Evolutionary conservation across 2,329 filamentous ascomycete species (phyloP).

Genomic region (Penicillium rolfsii): DNA sequence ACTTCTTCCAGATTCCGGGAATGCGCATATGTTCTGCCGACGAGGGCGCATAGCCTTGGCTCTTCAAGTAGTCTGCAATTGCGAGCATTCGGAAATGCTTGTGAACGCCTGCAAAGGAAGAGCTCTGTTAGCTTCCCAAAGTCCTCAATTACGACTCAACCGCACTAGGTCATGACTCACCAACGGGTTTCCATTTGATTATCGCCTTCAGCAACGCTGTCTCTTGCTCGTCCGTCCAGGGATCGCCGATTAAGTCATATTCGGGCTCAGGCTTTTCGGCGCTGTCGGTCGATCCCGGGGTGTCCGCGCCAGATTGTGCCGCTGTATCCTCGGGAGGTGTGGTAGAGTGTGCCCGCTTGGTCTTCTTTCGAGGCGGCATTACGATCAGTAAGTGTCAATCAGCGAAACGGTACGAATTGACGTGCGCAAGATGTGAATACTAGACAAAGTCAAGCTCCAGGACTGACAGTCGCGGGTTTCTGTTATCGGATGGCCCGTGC

Average conservation of each 20-base stretch:
- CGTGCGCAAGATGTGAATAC: neutral
- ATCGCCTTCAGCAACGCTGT: conserved; percentile 90
- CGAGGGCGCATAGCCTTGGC: conserved; percentile 73
- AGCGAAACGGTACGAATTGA: neutral
- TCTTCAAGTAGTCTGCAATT: conserved; percentile 77
- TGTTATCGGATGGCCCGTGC: conserved; percentile 33
- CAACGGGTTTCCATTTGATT: conserved; percentile 94
- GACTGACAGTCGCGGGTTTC: conserved; percentile 16
- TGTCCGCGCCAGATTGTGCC: conserved; percentile 33
- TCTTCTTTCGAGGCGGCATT: conserved; percentile 64
- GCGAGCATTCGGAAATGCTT: conserved; percentile 92
- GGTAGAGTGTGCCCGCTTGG: conserved; percentile 49
- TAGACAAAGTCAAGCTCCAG: neutral
- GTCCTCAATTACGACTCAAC: neutral
- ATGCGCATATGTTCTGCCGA: conserved; percentile 78
- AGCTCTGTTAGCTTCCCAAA: conserved; percentile 7
- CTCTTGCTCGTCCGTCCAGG: conserved; percentile 95
- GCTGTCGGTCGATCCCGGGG: conserved; percentile 35
- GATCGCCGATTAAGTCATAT: conserved; percentile 63
- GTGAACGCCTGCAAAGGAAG: conserved; percentile 68
- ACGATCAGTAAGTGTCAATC: neutral
- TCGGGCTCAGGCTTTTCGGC: conserved; percentile 41
- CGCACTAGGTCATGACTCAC: conserved; percentile 51
- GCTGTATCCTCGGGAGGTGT: conserved; percentile 35
- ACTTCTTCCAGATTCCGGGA: conserved; percentile 87